phyloP scores from a whole-genome alignment of 2,329 filamentous ascomycete species.

The Ophiostoma ips region DNA sequence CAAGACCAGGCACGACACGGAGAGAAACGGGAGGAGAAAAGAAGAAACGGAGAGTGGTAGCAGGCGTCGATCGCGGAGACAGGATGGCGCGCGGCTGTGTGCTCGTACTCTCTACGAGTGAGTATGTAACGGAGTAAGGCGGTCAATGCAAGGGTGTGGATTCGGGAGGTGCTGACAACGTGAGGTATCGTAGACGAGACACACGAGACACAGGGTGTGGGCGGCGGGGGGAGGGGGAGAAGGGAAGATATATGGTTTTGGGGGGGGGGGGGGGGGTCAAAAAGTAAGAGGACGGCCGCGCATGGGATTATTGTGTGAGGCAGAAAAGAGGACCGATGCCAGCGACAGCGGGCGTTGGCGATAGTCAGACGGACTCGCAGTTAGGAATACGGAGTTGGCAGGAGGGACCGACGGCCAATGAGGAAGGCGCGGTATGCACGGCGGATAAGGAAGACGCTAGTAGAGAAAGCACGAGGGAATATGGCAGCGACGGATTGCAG shows the following conservation, averaged over 20 bases:
- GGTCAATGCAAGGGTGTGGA: background rate
- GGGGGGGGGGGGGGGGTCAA: no score
- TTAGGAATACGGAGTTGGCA: background rate
- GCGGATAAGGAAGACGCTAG: slow-evolving; percentile 1
- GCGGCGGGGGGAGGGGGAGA: background rate
- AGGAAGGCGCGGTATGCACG: slow-evolving; percentile 6
- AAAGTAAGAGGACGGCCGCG: no score
- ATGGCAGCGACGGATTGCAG: background rate
- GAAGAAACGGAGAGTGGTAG: background rate
- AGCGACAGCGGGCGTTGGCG: background rate
- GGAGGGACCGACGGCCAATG: background rate
- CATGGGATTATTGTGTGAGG: background rate
- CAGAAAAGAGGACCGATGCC: background rate
- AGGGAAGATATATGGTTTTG: no score
- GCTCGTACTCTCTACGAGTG: no score
- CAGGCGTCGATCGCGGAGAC: slow-evolving; percentile 2
- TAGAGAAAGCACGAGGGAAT: background rate
- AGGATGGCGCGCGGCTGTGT: background rate
- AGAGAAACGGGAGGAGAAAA: background rate
- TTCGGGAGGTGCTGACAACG: background rate
- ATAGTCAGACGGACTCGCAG: background rate
- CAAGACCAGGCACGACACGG: background rate
- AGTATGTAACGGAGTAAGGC: no score
- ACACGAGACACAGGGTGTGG: background rate
- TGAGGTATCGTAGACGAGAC: background rate